phyloP scores from a whole-genome alignment of 768 basidiomycete genomes.

The Austroboletus festivus region DNA sequence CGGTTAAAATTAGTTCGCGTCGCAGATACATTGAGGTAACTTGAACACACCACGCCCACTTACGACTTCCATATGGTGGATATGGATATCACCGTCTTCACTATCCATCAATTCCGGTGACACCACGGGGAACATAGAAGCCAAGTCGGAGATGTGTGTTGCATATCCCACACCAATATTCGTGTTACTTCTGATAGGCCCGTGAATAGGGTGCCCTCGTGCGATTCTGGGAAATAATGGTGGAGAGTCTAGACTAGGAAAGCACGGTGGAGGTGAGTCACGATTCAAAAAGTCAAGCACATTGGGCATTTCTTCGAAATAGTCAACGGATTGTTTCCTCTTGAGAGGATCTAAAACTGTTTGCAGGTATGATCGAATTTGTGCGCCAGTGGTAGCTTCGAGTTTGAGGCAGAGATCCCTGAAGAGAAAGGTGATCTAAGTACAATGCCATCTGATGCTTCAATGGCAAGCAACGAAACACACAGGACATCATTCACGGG shows the following conservation, averaged over 20 bases:
- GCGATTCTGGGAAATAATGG: conserved; percentile 44
- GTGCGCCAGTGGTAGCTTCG: conserved; percentile 23
- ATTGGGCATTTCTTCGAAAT: conserved; percentile 13
- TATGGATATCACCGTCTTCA: conserved; percentile 43
- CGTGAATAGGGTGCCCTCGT: conserved; percentile 1
- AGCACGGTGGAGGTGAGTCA: conserved; percentile 26
- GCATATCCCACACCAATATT: conserved; percentile 7
- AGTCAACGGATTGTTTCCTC: conserved; percentile 10
- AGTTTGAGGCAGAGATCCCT: conserved; percentile 34
- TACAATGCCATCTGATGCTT: neutral
- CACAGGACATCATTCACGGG: conserved; percentile 41
- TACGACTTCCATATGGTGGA: conserved; percentile 53
- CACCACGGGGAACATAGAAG: conserved; percentile 21
- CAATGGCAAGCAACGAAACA: conserved; percentile 12
- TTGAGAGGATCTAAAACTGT: conserved; percentile 18
- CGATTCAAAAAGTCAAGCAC: conserved; percentile 31
- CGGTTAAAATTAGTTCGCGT: conserved; percentile 6
- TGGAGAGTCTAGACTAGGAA: conserved; percentile 33
- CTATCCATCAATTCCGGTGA: conserved; percentile 32
- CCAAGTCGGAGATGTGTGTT: conserved; percentile 25
- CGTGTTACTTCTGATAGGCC: neutral
- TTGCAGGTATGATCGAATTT: conserved; percentile 29
- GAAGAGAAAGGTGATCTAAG: neutral
- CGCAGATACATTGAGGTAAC: neutral
- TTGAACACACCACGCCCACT: conserved; percentile 60